phyloP scores from a whole-genome alignment of 371 early-diverging fungal genomes.

The Rhizopus delemar region DNA sequence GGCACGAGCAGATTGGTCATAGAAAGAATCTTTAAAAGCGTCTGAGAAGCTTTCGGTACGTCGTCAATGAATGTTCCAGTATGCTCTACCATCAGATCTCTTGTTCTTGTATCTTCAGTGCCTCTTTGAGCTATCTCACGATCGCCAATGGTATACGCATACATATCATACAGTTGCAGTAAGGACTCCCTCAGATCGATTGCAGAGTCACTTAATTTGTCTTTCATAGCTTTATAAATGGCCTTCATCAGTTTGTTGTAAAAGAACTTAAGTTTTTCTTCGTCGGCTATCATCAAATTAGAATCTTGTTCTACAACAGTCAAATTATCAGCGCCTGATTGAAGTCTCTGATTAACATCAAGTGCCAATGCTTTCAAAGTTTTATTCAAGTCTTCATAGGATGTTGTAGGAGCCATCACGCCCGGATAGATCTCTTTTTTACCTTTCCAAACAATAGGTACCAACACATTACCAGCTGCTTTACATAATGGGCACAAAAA shows the following conservation, averaged over 20 bases:
- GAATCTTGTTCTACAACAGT: constrained; percentile 17
- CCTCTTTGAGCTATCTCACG: constrained; percentile 73
- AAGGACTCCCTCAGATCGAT: constrained; percentile 17
- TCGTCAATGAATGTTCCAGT: constrained; percentile 64
- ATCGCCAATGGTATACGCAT: constrained; percentile 66
- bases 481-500: constrained; percentile 96
- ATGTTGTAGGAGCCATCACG: constrained; percentile 34
- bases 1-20: constrained; percentile 50
- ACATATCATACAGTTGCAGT: constrained; percentile 42
- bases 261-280: constrained; percentile 25
- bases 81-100: constrained; percentile 44
- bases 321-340: neutral
- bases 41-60: constrained; percentile 57
- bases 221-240: constrained; percentile 11
- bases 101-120: constrained; percentile 25
- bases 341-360: neutral
- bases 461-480: constrained; percentile 82
- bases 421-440: constrained; percentile 65
- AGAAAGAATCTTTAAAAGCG: constrained; percentile 63
- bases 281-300: constrained; percentile 22
- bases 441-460: constrained; percentile 71
- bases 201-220: neutral
- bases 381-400: constrained; percentile 25
- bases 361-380: constrained; percentile 12
- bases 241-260: constrained; percentile 34